Evolutionary conservation across 106 monocot species (phyloP), one percentile per base, ranked within the genome.

Genomic region (Alisma plantagoaquatica): DNA sequence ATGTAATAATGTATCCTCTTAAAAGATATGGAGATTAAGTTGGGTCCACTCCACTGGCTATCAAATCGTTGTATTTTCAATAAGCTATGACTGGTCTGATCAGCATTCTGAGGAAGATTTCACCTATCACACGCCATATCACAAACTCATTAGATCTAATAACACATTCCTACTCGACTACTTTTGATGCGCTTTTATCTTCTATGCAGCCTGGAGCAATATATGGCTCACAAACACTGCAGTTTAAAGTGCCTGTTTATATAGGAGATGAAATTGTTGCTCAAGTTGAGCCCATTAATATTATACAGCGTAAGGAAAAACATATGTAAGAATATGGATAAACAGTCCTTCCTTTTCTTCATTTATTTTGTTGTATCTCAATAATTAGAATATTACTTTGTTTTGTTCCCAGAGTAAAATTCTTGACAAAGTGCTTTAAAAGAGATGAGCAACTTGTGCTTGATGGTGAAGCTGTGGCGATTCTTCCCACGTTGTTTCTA

Each of bases 191-290:
- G n/a, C n/a, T n/a, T n/a, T 38, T 38, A 38, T 38, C 35, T 7
- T 38, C 35, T 38, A 38, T 38, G 35, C 50, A 93, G 87, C 87
- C 93, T 35, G 93, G 87, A 47, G 93, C 93, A 15, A 28, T 84
- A 43, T 94, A 94, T 61, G 65, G 54, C 28, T 69, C 87, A 21
- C 93, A 94, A 54, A 64, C 62, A 38, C 51, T 88, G 47, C 74
- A 73, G 27, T 94, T 88, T 59, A 88, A 73, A 46, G 32, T 65
- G 63, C 93, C 93, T 0, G 84, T 94, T 29, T 83, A 88, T 47
- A 33, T 84, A 20, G 84, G 60, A 23, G 84, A 84, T 19, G 80
- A 81, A 46, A 67, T 94, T 24, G 19, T 72, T 46, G 87, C 87
- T 27, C 61, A 81, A 58, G 57, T 84, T 2, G 62, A 70, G 53